A percentile compares a stretch with the other conserved stretches of the same genome.
These are phyloP conservation scores for Penicillium lividum DNA, from an alignment of 495 filamentous ascomycete species.

Conservation along the genomic window DNA sequence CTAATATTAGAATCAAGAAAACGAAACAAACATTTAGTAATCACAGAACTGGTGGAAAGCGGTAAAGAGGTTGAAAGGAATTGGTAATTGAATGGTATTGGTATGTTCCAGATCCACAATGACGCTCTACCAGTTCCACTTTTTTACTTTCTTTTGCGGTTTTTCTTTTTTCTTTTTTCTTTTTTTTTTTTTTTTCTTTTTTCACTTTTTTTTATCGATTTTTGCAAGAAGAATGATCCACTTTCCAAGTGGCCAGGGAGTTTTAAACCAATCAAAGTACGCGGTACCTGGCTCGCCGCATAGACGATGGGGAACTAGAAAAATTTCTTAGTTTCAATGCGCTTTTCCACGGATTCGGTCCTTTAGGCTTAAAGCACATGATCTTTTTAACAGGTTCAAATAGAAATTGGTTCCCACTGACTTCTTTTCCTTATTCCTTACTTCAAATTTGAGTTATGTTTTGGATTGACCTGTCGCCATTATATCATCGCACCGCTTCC, in stretches of 20 bases:
- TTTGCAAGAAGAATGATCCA: background rate
- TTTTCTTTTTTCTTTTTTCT: slow-evolving; percentile 8
- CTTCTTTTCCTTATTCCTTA: slow-evolving; percentile 5
- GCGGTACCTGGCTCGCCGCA: slow-evolving; percentile 22
- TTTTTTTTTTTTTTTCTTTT: slow-evolving; percentile 11
- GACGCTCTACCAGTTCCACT: slow-evolving; percentile 15
- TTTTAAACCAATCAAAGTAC: slow-evolving; percentile 7
- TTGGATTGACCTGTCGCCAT: slow-evolving; percentile 24
- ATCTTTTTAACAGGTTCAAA: slow-evolving; percentile 23
- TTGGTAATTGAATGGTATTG: background rate
- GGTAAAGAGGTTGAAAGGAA: background rate
- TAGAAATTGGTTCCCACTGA: slow-evolving; percentile 13
- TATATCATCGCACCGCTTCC: slow-evolving; percentile 33
- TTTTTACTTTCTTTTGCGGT: background rate
- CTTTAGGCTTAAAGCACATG: slow-evolving; percentile 29
- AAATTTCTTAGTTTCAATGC: slow-evolving; percentile 5
- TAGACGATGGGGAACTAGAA: slow-evolving; percentile 16
- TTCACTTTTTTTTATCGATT: slow-evolving; percentile 1
- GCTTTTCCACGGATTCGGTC: slow-evolving; percentile 31
- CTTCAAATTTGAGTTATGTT: slow-evolving; percentile 27
- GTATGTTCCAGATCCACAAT: slow-evolving; percentile 8
- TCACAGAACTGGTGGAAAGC: background rate
- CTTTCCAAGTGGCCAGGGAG: slow-evolving; percentile 18
- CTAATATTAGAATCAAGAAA: background rate
- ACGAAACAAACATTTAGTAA: too few species aligned